Evolutionary conservation across 805 yeast genomes (phyloP).

Genomic region (Wickerhamiella sergipiensis): DNA sequence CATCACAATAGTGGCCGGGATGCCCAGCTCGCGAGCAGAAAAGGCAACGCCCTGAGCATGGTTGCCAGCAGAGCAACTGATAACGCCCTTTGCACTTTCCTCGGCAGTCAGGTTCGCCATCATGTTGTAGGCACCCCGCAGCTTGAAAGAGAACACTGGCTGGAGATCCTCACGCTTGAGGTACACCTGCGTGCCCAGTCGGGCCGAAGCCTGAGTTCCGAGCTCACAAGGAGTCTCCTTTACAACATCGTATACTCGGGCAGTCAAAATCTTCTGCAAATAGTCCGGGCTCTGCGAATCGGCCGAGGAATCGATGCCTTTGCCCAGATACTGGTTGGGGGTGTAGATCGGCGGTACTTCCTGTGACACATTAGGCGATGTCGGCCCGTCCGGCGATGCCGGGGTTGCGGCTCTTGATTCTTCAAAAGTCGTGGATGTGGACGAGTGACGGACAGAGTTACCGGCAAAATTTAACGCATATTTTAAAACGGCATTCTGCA

Average conservation of each 20-base stretch:
- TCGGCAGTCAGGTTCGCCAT: conserved; percentile 61
- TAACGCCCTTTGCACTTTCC: conserved; percentile 67
- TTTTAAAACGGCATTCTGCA: neutral
- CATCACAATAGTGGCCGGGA: conserved; percentile 96
- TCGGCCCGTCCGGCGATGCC: neutral
- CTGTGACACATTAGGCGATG: neutral
- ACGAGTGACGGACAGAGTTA: neutral
- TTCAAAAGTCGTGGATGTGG: neutral
- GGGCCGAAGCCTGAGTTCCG: conserved; percentile 63
- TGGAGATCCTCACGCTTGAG: conserved; percentile 85
- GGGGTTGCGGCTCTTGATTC: neutral
- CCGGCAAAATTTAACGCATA: neutral
- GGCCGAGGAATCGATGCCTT: conserved; percentile 6
- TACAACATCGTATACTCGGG: conserved; percentile 89
- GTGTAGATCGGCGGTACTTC: neutral
- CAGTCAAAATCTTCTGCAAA: conserved; percentile 74
- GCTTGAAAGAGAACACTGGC: conserved; percentile 91
- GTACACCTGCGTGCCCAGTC: conserved; percentile 58
- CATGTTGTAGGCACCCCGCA: conserved; percentile 97
- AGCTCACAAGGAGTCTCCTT: conserved; percentile 74
- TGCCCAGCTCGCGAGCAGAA: conserved; percentile 70
- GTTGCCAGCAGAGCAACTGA: conserved; percentile 97
- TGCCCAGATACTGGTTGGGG: neutral
- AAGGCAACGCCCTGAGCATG: conserved; percentile 99
- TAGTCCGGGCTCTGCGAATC: conserved; percentile 69